Base-by-base conservation (phyloP, 2,329 filamentous ascomycete species). In the Juglanconis oblonga region DNA sequence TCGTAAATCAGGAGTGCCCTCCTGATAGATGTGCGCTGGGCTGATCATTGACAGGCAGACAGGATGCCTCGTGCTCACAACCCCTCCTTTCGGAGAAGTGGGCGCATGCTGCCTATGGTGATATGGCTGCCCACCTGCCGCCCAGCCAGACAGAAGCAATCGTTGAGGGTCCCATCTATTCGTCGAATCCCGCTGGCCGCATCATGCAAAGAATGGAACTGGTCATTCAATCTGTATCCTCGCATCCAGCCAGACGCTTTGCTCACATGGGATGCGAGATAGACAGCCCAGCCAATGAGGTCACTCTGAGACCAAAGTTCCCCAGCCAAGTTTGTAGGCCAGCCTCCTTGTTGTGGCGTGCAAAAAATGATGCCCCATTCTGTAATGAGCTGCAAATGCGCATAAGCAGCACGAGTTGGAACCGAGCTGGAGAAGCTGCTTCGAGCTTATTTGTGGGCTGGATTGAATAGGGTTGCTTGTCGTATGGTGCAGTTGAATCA, bases 171-270 rank as follows among this genome's bases (percentile, higher is more conserved):
- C 13, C 17, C 13, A 59, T 33, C 35, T 52, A 14, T 45, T 14
- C 35, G 13, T 9, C n/a, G 9, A 52, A 32, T 40, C 35, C 44
- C 29, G 53, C 35, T 55, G 53, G 61, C 52, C 44, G 24, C 42
- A 55, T 32, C 38, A 54, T 52, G 50, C 57, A 54, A 56, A 62
- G 52, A 56, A 45, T 14, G 33, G 17, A 36, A 42, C 53, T 32
- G 42, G 35, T 55, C 36, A 4, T 31, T 36, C 44, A 42, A 38
- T 38, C 9, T 38, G 53, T 32, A 36, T 14, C 13, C n/a, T 54
- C 52, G 17, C 36, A 14, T 42, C 31, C 17, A 17, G 17, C 17
- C 17, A 17, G 17, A 17, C 11, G 35, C 11, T 7, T 38, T 44
- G 52, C 11, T n/a, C 42, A 32, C 33, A n/a, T 55, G 44, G 17